Evolutionary conservation across 805 yeast genomes (phyloP).

Genomic region (Monosporozyma unispora): DNA sequence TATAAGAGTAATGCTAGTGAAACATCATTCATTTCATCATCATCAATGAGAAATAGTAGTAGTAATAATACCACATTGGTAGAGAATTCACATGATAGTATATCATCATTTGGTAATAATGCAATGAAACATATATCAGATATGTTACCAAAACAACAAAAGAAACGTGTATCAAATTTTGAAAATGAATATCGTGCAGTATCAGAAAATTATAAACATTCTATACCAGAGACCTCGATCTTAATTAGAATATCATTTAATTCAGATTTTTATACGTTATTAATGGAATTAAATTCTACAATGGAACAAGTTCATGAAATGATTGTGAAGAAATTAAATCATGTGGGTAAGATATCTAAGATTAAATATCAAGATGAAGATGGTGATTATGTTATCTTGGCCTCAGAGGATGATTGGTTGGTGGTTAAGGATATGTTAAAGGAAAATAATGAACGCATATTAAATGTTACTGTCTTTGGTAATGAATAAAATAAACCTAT

Average conservation of each 20-base stretch:
- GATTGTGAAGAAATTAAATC: constrained; percentile 47
- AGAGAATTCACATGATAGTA: constrained; percentile 20
- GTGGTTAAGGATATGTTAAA: constrained; percentile 68
- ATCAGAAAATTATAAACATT: constrained; percentile 33
- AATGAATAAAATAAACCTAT: neutral
- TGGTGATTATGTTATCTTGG: constrained; percentile 82
- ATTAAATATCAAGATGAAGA: constrained; percentile 89
- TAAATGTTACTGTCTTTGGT: constrained; percentile 35
- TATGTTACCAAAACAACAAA: constrained; percentile 18
- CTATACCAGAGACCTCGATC: constrained; percentile 33
- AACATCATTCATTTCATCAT: constrained; percentile 20
- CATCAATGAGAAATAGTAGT: constrained; percentile 9
- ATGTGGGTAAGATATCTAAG: constrained; percentile 43
- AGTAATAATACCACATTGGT: neutral
- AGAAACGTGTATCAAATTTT: constrained; percentile 11
- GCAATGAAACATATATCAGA: constrained; percentile 24
- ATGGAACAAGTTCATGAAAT: constrained; percentile 47
- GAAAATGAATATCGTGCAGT: constrained; percentile 32
- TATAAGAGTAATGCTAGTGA: constrained; percentile 23
- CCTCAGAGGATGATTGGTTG: constrained; percentile 78
- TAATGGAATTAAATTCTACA: constrained; percentile 46
- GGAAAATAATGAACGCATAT: constrained; percentile 41
- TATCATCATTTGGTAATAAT: constrained; percentile 18
- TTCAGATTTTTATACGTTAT: constrained; percentile 50
- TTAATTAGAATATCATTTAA: constrained; percentile 36